Evolutionary conservation across 2,329 filamentous ascomycete genomes (phyloP).

Genomic region (Neobulgaria alba): DNA sequence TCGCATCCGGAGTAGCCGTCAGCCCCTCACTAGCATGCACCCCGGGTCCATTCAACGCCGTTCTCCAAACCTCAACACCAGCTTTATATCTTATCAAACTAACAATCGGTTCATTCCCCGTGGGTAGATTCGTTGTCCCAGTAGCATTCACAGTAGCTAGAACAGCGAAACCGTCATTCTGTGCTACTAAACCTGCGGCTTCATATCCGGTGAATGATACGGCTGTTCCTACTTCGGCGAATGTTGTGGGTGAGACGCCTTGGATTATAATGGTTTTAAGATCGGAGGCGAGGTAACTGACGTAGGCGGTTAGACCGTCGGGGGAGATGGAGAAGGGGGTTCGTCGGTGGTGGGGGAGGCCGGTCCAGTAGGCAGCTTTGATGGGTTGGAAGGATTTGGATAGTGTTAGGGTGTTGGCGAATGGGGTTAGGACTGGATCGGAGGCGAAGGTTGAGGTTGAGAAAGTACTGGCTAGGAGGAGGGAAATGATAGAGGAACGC

Average conservation of each 20-base stretch:
- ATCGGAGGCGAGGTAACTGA: constrained; percentile 51
- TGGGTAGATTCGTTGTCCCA: constrained; percentile 40
- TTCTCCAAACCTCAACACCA: constrained; percentile 48
- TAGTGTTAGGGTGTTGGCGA: constrained; percentile 39
- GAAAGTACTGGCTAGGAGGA: constrained; percentile 16
- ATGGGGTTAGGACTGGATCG: constrained; percentile 22
- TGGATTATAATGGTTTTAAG: constrained; percentile 49
- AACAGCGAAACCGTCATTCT: constrained; percentile 55
- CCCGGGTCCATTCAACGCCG: constrained; percentile 47
- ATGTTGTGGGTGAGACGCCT: constrained; percentile 44
- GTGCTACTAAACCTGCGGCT: constrained; percentile 51
- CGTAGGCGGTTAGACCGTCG: constrained; percentile 47
- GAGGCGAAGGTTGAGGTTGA: constrained; percentile 8
- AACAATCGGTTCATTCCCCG: constrained; percentile 41
- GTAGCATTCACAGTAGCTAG: constrained; percentile 44
- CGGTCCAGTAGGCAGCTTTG: constrained; percentile 53
- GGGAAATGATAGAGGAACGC: constrained; percentile 17
- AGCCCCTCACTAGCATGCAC: constrained; percentile 36
- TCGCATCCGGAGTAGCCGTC: constrained; percentile 47
- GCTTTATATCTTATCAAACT: constrained; percentile 50
- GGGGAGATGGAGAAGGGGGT: constrained; percentile 56
- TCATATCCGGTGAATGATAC: constrained; percentile 48
- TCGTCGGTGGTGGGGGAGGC: constrained; percentile 50
- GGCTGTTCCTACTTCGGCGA: constrained; percentile 42
- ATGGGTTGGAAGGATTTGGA: constrained; percentile 45